phyloP scores from a whole-genome alignment of 495 filamentous ascomycete genomes.

The Aspergillus wentii region DNA sequence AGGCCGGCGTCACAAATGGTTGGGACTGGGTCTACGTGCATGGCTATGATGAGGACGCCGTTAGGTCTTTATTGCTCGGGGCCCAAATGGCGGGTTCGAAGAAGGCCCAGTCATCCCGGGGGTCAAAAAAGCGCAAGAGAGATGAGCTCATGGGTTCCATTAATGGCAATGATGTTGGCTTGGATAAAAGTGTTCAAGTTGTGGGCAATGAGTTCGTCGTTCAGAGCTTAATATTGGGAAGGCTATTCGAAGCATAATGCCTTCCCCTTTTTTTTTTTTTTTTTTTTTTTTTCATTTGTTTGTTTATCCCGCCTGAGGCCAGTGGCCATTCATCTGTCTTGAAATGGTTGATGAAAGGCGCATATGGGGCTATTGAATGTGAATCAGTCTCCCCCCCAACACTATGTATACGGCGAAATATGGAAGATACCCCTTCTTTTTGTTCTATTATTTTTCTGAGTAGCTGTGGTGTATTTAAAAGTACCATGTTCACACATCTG shows the following conservation, averaged over 20 bases:
- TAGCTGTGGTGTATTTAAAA: no score
- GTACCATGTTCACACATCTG: no score
- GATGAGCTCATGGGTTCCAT: constrained; percentile 44
- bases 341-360: no score
- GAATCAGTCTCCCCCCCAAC: no score
- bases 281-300: background rate
- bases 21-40: constrained; percentile 86
- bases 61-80: constrained; percentile 34
- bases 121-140: constrained; percentile 47
- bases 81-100: constrained; percentile 8
- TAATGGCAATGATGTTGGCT: constrained; percentile 17
- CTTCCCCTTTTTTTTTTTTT: constrained; percentile 2
- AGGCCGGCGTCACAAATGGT: constrained; percentile 23
- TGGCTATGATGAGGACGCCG: constrained; percentile 48
- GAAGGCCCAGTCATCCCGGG: constrained; percentile 8
- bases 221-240: constrained; percentile 88
- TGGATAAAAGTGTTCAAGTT: constrained; percentile 48
- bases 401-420: no score
- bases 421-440: background rate
- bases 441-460: background rate
- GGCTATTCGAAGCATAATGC: constrained; percentile 58
- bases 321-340: no score
- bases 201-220: constrained; percentile 85
- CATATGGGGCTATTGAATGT: no score
- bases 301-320: no score